These are phyloP conservation scores for Trichophyton rubrum DNA, from an alignment of 2,329 filamentous ascomycete genomes.

Conservation along the genomic window DNA sequence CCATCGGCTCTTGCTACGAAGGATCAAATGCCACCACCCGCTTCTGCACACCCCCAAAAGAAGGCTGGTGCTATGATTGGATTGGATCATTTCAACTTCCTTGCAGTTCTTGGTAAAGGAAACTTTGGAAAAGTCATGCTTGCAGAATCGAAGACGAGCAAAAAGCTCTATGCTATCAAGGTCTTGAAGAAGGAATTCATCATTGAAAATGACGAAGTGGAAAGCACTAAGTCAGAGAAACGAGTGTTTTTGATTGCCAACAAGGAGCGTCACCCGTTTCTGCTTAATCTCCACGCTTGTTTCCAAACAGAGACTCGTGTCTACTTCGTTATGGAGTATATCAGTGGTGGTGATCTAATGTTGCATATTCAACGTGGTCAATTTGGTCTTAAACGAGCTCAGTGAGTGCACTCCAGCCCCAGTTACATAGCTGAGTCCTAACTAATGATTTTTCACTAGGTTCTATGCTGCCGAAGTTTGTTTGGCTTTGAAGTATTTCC, in stretches of 20 bases:
- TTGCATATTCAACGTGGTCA: slow-evolving; percentile 94
- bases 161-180: slow-evolving; percentile 94
- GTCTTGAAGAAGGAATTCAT: slow-evolving; percentile 99
- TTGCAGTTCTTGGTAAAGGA: slow-evolving; percentile 93
- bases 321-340: slow-evolving; percentile 99
- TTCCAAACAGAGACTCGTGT: slow-evolving; percentile 98
- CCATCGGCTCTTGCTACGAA: slow-evolving; percentile 42
- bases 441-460: slow-evolving; percentile 31
- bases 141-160: slow-evolving; percentile 85
- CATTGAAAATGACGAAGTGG: slow-evolving; percentile 97
- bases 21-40: slow-evolving; percentile 9
- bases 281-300: slow-evolving; percentile 89
- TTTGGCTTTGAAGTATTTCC: slow-evolving; percentile 95
- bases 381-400: slow-evolving; percentile 88
- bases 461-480: slow-evolving; percentile 98
- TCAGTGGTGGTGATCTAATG: slow-evolving; percentile 97
- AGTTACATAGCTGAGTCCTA: background rate
- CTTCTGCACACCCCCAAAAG: slow-evolving; percentile 20
- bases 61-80: slow-evolving; percentile 49
- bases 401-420: slow-evolving; percentile 47
- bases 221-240: slow-evolving; percentile 96
- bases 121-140: slow-evolving; percentile 99
- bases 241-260: slow-evolving; percentile 94
- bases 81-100: slow-evolving; percentile 96
- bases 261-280: slow-evolving; percentile 89